These are phyloP conservation scores for Coniophora puteana DNA, from an alignment of 1,284 basidiomycete genomes.

Conservation along the genomic window DNA sequence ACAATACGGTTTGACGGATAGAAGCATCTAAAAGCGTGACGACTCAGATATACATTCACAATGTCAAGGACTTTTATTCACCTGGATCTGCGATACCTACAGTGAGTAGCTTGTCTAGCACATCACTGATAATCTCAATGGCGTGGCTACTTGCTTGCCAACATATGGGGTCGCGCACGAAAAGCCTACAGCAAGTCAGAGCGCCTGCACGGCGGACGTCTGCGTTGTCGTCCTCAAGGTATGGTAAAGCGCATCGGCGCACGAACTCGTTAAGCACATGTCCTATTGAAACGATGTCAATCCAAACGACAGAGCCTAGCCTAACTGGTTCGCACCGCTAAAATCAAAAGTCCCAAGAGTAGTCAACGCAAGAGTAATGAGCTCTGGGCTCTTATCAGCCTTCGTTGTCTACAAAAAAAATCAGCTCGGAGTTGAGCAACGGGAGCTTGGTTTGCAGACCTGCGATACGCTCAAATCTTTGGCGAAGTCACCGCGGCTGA, in stretches of 20 bases:
- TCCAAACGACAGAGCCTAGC: constrained; percentile 1
- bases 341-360: constrained; percentile 96
- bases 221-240: constrained; percentile 89
- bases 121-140: constrained; percentile 97
- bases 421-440: background rate
- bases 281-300: constrained; percentile 40
- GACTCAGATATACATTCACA: background rate
- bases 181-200: constrained; percentile 87
- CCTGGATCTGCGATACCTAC: constrained; percentile 98
- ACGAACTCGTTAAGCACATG: constrained; percentile 98
- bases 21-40: constrained; percentile 53
- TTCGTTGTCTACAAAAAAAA: constrained; percentile 34
- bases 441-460: constrained; percentile 26
- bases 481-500: constrained; percentile 50
- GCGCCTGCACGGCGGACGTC: constrained; percentile 93
- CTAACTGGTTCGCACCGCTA: constrained; percentile 52
- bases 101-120: constrained; percentile 94
- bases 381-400: constrained; percentile 64
- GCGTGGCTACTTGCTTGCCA: constrained; percentile 96
- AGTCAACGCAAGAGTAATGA: constrained; percentile 82
- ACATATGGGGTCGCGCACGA: constrained; percentile 95
- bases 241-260: constrained; percentile 87
- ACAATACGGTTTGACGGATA: constrained; percentile 88
- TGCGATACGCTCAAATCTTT: constrained; percentile 63
- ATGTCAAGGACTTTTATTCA: constrained; percentile 25